These are phyloP conservation scores for Inonotus hispidus DNA, from an alignment of 1,284 basidiomycete genomes.

Conservation along the genomic window DNA sequence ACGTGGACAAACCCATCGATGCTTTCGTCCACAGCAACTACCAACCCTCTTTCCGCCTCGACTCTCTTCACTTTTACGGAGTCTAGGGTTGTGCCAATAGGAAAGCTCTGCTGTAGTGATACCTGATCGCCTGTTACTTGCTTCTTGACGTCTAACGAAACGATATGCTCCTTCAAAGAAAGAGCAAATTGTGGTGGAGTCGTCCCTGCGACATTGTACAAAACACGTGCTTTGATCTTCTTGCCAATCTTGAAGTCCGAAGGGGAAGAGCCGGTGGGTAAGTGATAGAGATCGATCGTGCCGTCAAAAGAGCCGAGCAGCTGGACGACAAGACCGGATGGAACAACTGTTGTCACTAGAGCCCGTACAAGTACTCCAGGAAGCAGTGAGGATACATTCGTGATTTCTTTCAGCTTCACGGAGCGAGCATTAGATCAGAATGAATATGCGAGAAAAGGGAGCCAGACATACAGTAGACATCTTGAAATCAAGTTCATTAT, in stretches of 20 bases:
- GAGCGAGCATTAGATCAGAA: slow-evolving; percentile 6
- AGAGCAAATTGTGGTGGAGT: slow-evolving; percentile 80
- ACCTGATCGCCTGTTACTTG: slow-evolving; percentile 30
- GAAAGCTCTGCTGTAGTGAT: slow-evolving; percentile 53
- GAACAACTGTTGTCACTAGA: slow-evolving; percentile 76
- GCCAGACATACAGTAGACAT: slow-evolving; percentile 46
- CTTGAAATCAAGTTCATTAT: slow-evolving; percentile 42
- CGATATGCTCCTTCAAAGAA: slow-evolving; percentile 68
- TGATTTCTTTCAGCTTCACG: slow-evolving; percentile 67
- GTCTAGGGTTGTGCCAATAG: slow-evolving; percentile 70
- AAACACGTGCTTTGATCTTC: slow-evolving; percentile 83
- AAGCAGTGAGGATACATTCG: slow-evolving; percentile 75
- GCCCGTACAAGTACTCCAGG: slow-evolving; percentile 86
- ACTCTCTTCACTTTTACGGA: slow-evolving; percentile 68
- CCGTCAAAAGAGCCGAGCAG: slow-evolving; percentile 93
- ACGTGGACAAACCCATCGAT: slow-evolving; percentile 85
- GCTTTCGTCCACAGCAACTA: slow-evolving; percentile 60
- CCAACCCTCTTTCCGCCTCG: slow-evolving; percentile 78
- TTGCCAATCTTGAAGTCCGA: slow-evolving; percentile 73
- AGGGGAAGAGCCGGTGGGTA: slow-evolving; percentile 46
- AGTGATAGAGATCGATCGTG: slow-evolving; percentile 82
- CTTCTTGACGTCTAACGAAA: slow-evolving; percentile 45
- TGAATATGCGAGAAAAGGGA: slow-evolving; percentile 13
- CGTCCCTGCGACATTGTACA: slow-evolving; percentile 74
- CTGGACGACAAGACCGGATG: slow-evolving; percentile 84